phyloP scores from a whole-genome alignment of 352 stramenopile species.

The Globisporangium abappressorium region DNA sequence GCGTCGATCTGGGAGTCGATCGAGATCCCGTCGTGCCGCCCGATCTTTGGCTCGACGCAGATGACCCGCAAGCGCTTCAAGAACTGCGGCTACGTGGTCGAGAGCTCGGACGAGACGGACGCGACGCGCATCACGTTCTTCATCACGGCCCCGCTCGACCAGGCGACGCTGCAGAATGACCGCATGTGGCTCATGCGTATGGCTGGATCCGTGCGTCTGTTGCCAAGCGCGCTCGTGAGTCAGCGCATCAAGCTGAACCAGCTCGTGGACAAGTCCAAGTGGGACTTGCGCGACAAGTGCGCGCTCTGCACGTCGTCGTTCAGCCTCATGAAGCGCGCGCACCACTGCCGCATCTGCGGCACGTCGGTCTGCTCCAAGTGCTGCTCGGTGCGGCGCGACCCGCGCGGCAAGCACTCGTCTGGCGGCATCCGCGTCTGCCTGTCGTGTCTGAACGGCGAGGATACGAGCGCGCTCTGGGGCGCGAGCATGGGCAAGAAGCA shows the following conservation, averaged over 20 bases:
- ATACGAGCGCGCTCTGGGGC: slow-evolving; percentile 32
- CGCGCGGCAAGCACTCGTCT: slow-evolving; percentile 19
- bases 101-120: slow-evolving; percentile 58
- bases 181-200: slow-evolving; percentile 60
- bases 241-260: slow-evolving; percentile 64
- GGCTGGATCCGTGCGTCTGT: slow-evolving; percentile 42
- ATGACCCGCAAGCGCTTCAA: slow-evolving; percentile 44
- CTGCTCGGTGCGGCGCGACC: slow-evolving; percentile 49
- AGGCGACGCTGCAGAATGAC: slow-evolving; percentile 36
- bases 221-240: slow-evolving; percentile 73
- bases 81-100: slow-evolving; percentile 77
- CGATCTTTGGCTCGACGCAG: slow-evolving; percentile 46
- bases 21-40: slow-evolving; percentile 47
- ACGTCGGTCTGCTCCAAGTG: slow-evolving; percentile 76
- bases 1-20: slow-evolving; percentile 69
- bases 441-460: slow-evolving; percentile 70
- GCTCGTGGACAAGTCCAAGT: slow-evolving; percentile 54
- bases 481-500: slow-evolving; percentile 38
- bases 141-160: slow-evolving; percentile 42
- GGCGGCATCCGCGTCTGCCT: slow-evolving; percentile 58
- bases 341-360: slow-evolving; percentile 80
- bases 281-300: slow-evolving; percentile 56
- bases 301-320: slow-evolving; percentile 63
- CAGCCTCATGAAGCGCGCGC: slow-evolving; percentile 63
- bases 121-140: slow-evolving; percentile 79